A percentile compares a stretch with the other conserved stretches of the same genome.
Evolutionary conservation across 768 basidiomycete genomes (phyloP).

Genomic region (Heimioporus sp.): DNA sequence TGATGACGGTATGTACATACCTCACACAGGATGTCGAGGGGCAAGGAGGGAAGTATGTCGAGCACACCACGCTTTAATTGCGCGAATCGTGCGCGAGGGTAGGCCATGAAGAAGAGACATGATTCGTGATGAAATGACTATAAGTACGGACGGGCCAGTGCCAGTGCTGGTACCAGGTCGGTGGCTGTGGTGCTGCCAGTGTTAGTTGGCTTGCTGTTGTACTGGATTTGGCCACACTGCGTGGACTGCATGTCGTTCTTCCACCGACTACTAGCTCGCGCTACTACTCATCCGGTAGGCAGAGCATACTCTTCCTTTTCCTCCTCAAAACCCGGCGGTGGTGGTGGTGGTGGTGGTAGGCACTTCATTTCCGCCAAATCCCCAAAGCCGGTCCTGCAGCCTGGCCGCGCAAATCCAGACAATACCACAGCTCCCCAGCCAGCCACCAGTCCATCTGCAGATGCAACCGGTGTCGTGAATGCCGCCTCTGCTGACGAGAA

Average conservation of each 20-base stretch:
- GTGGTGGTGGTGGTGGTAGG: constrained; percentile 67
- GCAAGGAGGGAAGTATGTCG: constrained; percentile 35
- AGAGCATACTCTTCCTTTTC: constrained; percentile 78
- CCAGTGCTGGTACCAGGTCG: too few species aligned
- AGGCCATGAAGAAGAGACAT: constrained; percentile 10
- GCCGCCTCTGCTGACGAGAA: constrained; percentile 25
- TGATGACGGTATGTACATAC: constrained; percentile 1
- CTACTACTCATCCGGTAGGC: constrained; percentile 42
- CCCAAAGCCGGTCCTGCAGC: constrained; percentile 44
- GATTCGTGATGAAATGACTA: not conserved
- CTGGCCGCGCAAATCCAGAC: constrained; percentile 39
- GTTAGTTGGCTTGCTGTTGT: constrained; percentile 1
- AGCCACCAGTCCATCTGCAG: constrained; percentile 13
- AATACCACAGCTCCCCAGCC: constrained; percentile 37
- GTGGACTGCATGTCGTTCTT: constrained; percentile 47
- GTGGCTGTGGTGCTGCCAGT: not conserved
- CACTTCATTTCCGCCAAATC: constrained; percentile 76
- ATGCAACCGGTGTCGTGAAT: constrained; percentile 12
- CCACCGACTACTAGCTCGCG: constrained; percentile 47
- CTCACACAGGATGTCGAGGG: constrained; percentile 29
- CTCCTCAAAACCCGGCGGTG: constrained; percentile 73
- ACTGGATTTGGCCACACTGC: not conserved
- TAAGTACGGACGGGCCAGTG: too few species aligned
- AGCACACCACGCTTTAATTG: constrained; percentile 17
- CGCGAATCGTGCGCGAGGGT: not conserved